Evolutionary conservation across 2,329 filamentous ascomycete genomes (phyloP), one percentile per base, ranked within the genome.

Genomic region (Mycosphaerelloides madeirae): DNA sequence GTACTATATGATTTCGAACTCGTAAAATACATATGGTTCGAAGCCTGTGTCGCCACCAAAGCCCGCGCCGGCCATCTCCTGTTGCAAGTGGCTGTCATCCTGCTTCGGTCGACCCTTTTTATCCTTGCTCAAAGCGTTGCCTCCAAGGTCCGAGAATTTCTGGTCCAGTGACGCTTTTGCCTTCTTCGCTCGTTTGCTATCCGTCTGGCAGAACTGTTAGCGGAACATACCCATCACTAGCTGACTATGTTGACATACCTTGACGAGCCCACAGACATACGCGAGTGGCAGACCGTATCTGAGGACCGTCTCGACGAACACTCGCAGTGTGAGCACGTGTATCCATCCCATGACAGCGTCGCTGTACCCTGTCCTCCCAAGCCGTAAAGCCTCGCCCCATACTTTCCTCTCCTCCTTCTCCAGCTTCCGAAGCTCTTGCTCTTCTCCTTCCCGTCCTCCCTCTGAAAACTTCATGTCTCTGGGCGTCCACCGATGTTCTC

Each of bases 301-400:
- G 62, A 98, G 73, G n/a, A 98, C 93, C 4, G 90, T 95, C 76
- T 98, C 93, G 15, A 98, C 93, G 68, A 97, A 98, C 15, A 97
- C 90, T 42, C 93, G 77, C 59, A 98, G 71, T 6, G 90, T 86
- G 61, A 97, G 75, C 20, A 95, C 85, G 64, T 98, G 93, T 38
- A 95, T 79, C 88, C 90, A 95, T 42, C 91, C 84, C 87, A 95
- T 95, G 54, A 95, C 88, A 51, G 84, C 84, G 71, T 98, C 93
- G 63, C 88, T 91, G 81, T 93, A 98, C 13, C 88, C 89, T n/a
- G 88, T 95, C 51, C 90, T 77, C 12, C 84, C 87, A 58, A 96
- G 76, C 54, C 89, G 79, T 61, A 98, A 68, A 3, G 90, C 89
- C 70, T 98, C 91, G 9, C 88, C 89, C 81, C 89, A 95, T 2